Base-by-base conservation (phyloP, 306 rosid genomes). In the Inga laurina region DNA sequence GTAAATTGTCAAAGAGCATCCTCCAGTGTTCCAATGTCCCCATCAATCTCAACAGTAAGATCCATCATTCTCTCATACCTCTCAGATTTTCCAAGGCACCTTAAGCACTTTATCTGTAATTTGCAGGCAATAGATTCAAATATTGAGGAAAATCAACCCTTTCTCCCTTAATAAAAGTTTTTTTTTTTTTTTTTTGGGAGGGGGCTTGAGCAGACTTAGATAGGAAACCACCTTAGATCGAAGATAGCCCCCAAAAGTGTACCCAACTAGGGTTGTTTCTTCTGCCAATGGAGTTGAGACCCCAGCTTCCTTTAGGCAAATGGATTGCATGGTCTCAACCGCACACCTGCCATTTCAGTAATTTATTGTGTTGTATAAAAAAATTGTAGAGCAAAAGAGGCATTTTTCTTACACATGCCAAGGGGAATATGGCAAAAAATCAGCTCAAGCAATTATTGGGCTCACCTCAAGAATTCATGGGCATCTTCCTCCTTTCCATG, bases 1-100 rank as follows among this genome's bases (percentile, higher is more conserved):
- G 95, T 93, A 89, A 90, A 93, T 77, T 91, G 95, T 77, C 91
- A 82, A 85, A 93, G 95, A 85, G 97, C 97, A 86, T 91, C 95
- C 75, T 91, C 97, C 90, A 93, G 89, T 51, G 93, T 91, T 81
- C 90, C 94, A 87, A 93, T 93, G 82, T 90, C 85, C 66, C 97
- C 97, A 39, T 88, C 97, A 74, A 93, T 93, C 83, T 91, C 97
- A 74, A 93, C 95, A 65, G 94, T 88, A 48, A 93, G 94, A 86
- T 93, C 97, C 97, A 93, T 93, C 92, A 93, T 93, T 85, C 87
- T 85, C 86, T 93, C 97, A 52, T 81, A 85, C 82, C 72, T 89
- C 86, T 90, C 97, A 69, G 94, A 91, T 81, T 90, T 93, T 14
- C 89, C 94, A 69, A 83, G 81, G 89, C 97, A 93, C 86, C 87